Evolutionary conservation across 352 stramenopile genomes (phyloP).

Genomic region (Globisporangium ultimum): DNA sequence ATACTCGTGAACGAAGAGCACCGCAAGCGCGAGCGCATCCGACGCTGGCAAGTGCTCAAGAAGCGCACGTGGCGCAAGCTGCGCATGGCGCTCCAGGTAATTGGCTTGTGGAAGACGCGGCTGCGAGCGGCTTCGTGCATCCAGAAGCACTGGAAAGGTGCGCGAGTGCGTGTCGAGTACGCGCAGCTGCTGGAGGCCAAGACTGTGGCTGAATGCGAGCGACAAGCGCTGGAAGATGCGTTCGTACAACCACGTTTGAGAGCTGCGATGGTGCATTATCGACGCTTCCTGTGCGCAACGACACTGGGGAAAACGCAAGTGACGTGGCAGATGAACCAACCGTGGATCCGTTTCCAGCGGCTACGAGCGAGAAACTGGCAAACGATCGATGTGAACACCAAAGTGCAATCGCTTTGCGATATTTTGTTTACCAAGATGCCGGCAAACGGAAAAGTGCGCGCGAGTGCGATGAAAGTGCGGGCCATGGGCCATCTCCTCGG

Average conservation of each 20-base stretch:
- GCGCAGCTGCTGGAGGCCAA: neutral
- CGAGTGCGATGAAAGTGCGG: neutral
- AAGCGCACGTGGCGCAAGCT: conserved; percentile 9
- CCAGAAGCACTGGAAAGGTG: conserved; percentile 10
- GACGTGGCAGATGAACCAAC: conserved; percentile 15
- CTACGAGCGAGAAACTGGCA: conserved; percentile 1
- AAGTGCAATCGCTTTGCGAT: neutral
- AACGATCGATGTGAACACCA: neutral
- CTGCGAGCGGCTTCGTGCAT: neutral
- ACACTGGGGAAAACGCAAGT: neutral
- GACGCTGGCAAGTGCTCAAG: neutral
- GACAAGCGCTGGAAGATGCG: neutral
- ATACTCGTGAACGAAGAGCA: conserved; percentile 24
- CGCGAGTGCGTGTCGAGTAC: neutral
- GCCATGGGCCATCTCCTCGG: neutral
- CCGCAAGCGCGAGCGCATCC: conserved; percentile 6
- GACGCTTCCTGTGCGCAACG: conserved; percentile 3
- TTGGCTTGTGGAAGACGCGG: conserved; percentile 8
- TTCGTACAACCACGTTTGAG: conserved; percentile 9
- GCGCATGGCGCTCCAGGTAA: neutral
- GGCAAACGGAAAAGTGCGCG: neutral
- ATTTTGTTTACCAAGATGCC: neutral
- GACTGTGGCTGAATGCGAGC: neutral
- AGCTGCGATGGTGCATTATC: conserved; percentile 1
- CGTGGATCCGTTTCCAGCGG: conserved; percentile 14